phyloP scores from a whole-genome alignment of 495 filamentous ascomycete genomes.

The Xylaria nigripes region DNA sequence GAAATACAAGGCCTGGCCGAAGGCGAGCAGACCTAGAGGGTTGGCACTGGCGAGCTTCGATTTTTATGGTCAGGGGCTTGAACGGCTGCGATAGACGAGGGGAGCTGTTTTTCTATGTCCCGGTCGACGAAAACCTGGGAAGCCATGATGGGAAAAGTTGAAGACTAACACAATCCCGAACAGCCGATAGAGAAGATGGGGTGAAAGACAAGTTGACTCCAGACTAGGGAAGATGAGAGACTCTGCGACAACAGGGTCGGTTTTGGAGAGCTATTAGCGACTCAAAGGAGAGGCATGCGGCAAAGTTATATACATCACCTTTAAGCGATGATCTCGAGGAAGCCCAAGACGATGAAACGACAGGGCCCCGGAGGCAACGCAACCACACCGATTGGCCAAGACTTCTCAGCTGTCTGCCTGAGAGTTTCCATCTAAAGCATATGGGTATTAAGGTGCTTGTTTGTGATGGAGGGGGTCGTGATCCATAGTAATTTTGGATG shows the following conservation, averaged over 20 bases:
- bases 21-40: conserved; percentile 26
- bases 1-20: conserved; percentile 30
- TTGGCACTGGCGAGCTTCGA: conserved; percentile 15
- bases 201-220: conserved; percentile 4
- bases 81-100: conserved; percentile 7
- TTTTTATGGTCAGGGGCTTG: conserved; percentile 1
- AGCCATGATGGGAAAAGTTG: not conserved
- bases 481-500: conserved; percentile 11
- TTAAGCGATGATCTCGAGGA: conserved; percentile 3
- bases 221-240: conserved; percentile 6
- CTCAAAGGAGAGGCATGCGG: conserved; percentile 4
- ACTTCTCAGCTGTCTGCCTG: not conserved
- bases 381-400: conserved; percentile 7
- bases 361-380: not conserved
- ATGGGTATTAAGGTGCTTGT: no score
- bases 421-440: not conserved
- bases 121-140: conserved; percentile 11
- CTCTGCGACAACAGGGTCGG: conserved; percentile 9
- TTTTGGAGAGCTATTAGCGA: not conserved
- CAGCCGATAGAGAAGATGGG: not conserved
- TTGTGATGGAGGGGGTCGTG: not conserved
- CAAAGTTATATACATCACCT: conserved; percentile 6
- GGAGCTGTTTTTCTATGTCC: conserved; percentile 11
- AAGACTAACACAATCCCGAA: conserved; percentile 2
- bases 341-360: not conserved